Evolutionary conservation across 2,329 filamentous ascomycete genomes (phyloP), one percentile per base, ranked within the genome.

Genomic region (Phaeoacremonium minimum): DNA sequence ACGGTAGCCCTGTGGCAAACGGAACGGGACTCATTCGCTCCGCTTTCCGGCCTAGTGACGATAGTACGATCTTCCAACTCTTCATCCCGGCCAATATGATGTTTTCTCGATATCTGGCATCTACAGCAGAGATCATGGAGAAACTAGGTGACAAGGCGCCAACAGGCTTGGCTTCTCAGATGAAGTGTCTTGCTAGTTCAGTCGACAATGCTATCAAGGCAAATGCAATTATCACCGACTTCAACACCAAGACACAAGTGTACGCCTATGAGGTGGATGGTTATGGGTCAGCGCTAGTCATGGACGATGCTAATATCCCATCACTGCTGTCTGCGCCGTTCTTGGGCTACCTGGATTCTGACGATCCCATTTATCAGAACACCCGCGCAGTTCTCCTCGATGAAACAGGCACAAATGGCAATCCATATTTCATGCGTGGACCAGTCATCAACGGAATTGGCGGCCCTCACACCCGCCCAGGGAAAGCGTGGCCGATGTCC

Each of bases 51-150:
- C 91, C 90, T 0, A 91, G 85, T 40, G 91, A 97, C 57, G 91
- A 96, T 57, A 80, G 87, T 12, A 87, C 85, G 1, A 85, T 87
- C 28, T 82, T 88, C 42, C 87, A 91, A 54, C 91, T 89, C 58
- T 81, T 94, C 50, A 86, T 96, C 49, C 91, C 91, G 0, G 82
- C 85, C 19, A 97, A 96, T 57, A 88, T 88, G 83, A 86, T 87
- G 83, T 81, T 88, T 46, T 70, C 80, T 19, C 64, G 73, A 15
- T 85, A 80, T 48, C 69, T 89, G 4, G 61, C 63, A 9, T 63
- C 68, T 1, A 57, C 71, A 49, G 50, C 69, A 52, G 40, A 58
- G 45, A 64, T 75, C 41, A 70, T 72, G 58, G 54, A 60, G 16
- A 46, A 47, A 6, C 53, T 74, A 5, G 62, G 67, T 7, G 32